Evolutionary conservation across 768 basidiomycete species (phyloP).

Genomic region (Leccinum olivaceopallidum): DNA sequence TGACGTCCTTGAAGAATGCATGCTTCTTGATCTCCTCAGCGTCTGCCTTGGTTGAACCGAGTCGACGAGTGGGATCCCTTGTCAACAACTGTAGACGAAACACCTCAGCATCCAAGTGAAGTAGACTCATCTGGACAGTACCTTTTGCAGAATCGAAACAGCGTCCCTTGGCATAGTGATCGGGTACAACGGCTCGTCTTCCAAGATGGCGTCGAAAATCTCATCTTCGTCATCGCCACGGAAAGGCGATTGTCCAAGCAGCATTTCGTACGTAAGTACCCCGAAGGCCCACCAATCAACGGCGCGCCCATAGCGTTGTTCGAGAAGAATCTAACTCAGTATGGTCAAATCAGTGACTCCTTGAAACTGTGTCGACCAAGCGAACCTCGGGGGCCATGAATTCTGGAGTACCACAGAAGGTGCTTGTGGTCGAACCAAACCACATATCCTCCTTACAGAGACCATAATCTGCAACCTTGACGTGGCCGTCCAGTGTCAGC

Average conservation of each 20-base stretch:
- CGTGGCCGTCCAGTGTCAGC: conserved; percentile 93
- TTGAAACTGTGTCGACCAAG: neutral
- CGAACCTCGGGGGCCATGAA: conserved; percentile 99
- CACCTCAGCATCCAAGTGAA: conserved; percentile 4
- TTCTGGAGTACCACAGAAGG: conserved; percentile 99
- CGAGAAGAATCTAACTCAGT: conserved; percentile 81
- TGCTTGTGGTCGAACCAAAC: conserved; percentile 93
- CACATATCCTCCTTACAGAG: conserved; percentile 99
- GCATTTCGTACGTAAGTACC: conserved; percentile 98
- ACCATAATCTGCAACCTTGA: conserved; percentile 99
- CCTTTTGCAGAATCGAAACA: conserved; percentile 94
- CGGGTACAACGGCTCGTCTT: conserved; percentile 97
- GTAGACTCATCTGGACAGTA: conserved; percentile 29
- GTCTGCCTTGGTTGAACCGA: conserved; percentile 90
- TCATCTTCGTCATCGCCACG: conserved; percentile 99
- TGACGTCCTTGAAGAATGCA: conserved; percentile 98
- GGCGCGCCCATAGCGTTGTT: conserved; percentile 97
- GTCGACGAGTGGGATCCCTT: conserved; percentile 85
- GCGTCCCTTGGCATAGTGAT: conserved; percentile 99
- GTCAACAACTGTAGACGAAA: conserved; percentile 75
- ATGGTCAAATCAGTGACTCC: conserved; percentile 2
- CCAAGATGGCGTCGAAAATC: conserved; percentile 98
- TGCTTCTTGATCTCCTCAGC: conserved; percentile 98
- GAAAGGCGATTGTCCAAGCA: conserved; percentile 98
- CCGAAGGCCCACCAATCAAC: conserved; percentile 99